Percentiles rank a stretch among this genome's conserved stretches.
Evolutionary conservation across 2,329 filamentous ascomycete species (phyloP).

Genomic region (Didymella arachidicola): DNA sequence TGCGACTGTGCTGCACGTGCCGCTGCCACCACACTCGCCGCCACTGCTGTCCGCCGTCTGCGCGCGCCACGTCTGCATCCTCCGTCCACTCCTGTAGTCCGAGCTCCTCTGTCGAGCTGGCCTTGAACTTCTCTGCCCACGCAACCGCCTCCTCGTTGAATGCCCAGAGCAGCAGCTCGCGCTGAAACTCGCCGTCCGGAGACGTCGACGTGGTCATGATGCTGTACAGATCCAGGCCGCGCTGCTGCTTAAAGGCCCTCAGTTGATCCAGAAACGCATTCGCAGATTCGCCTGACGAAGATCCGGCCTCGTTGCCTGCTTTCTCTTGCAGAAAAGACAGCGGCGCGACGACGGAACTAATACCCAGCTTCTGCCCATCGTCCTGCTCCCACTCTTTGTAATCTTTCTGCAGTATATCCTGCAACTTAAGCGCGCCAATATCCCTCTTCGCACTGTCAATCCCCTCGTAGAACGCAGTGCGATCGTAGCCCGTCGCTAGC

Average conservation of each 20-base stretch:
- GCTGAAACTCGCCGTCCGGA: constrained; percentile 63
- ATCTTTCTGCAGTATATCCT: constrained; percentile 79
- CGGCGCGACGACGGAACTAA: constrained; percentile 70
- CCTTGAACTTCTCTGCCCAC: constrained; percentile 65
- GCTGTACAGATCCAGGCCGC: constrained; percentile 66
- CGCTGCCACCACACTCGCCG: constrained; percentile 72
- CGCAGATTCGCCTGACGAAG: constrained; percentile 26
- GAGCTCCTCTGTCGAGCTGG: constrained; percentile 58
- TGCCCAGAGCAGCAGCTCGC: constrained; percentile 75
- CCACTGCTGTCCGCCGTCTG: constrained; percentile 52
- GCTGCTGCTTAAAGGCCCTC: constrained; percentile 63
- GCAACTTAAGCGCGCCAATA: constrained; percentile 66
- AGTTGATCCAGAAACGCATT: constrained; percentile 60
- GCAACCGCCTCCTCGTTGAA: constrained; percentile 58
- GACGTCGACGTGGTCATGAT: constrained; percentile 73
- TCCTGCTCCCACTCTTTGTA: constrained; percentile 77
- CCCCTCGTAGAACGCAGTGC: constrained; percentile 64
- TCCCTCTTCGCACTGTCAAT: constrained; percentile 73
- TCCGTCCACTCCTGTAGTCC: constrained; percentile 65
- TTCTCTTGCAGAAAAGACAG: constrained; percentile 67
- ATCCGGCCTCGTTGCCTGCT: constrained; percentile 54
- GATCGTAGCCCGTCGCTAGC: constrained; percentile 58
- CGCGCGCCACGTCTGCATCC: constrained; percentile 53
- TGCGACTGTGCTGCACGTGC: constrained; percentile 66
- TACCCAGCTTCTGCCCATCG: constrained; percentile 65